Evolutionary conservation across 352 stramenopile species (phyloP).

Genomic region (Pythium guiyangense): DNA sequence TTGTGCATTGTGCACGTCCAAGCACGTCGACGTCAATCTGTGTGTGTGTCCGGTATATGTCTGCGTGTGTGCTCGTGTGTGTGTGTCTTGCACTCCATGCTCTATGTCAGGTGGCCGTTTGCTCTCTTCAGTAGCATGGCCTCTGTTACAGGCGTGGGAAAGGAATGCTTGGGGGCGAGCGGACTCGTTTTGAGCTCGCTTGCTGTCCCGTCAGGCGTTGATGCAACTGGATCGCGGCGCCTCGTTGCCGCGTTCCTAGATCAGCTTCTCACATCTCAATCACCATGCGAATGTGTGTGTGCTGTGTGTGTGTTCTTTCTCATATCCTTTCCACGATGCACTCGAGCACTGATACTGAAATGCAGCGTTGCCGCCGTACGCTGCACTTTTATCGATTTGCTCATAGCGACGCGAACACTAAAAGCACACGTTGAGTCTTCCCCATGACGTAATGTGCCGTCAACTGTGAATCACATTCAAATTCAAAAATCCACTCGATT

Average conservation of each 20-base stretch:
- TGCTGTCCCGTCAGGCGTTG: constrained; percentile 56
- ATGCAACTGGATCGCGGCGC: constrained; percentile 67
- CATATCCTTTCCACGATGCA: neutral
- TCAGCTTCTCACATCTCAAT: constrained; percentile 66
- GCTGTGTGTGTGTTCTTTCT: constrained; percentile 1
- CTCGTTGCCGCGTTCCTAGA: constrained; percentile 50
- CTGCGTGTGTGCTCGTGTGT: too few relatives aligned
- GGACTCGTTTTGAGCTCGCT: constrained; percentile 64
- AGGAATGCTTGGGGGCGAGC: constrained; percentile 62
- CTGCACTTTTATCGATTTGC: constrained; percentile 83
- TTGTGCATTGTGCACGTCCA: neutral
- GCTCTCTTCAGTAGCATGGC: constrained; percentile 59
- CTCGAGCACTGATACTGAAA: constrained; percentile 83
- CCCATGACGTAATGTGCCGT: constrained; percentile 80
- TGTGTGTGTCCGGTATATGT: neutral
- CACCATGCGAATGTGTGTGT: constrained; percentile 3
- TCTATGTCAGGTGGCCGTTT: constrained; percentile 83
- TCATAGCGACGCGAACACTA: constrained; percentile 78
- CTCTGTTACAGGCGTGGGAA: constrained; percentile 83
- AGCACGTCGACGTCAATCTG: neutral
- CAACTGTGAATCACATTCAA: constrained; percentile 73
- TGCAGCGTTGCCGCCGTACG: constrained; percentile 51
- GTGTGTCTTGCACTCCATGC: too few relatives aligned
- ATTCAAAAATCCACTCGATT: neutral
- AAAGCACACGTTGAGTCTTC: constrained; percentile 82